Base-by-base conservation (phyloP, 2,329 filamentous ascomycete species). In the Colletotrichum cordylinicola region DNA sequence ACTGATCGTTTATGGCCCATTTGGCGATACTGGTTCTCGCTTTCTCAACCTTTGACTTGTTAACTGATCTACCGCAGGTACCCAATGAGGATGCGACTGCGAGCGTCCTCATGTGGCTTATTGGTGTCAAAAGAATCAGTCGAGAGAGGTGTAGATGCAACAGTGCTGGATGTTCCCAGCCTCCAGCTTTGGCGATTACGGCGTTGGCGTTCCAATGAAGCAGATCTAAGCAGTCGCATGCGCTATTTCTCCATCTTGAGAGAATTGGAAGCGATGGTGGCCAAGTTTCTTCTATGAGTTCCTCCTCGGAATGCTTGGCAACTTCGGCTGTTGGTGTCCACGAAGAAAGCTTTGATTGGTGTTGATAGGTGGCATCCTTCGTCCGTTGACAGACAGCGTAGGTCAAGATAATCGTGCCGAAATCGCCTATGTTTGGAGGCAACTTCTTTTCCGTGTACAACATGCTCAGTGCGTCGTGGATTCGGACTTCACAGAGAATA, bases 191-290 rank as follows among this genome's bases (percentile, higher is more conserved):
- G 6, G 88, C 87, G 35, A 90, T 87, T 1, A 85, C 86, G 56
- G 85, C 87, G 77, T 91, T 91, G 4, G 90, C 90, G 21, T 87
- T 85, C 90, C 90, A 92, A 78, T 92, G 90, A 3, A 92, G 83
- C 2, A 91, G 86, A 72, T 92, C 90, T 4, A 92, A 77, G 56
- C 84, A 87, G 69, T 88, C 87, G 56, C 86, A 86, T 18, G 85
- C 82, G 6, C 85, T 84, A 58, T 88, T 88, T 16, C 86, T 82
- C 87, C 87, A 89, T 9, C 58, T 69, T 12, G 70, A 73, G 24
- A 73, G 48, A 29, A 72, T 68, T 60, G 75, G 39, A 56, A 62
- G 27, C 24, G 68, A 39, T 7, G 77, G 77, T n/a, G 72, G 76
- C 76, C 76, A 78, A 2, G 70, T 71, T 21, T 78, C 76, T 12